These are phyloP conservation scores for Pistacia integerrima DNA, from an alignment of 345 rosid genomes.

Conservation along the genomic window DNA sequence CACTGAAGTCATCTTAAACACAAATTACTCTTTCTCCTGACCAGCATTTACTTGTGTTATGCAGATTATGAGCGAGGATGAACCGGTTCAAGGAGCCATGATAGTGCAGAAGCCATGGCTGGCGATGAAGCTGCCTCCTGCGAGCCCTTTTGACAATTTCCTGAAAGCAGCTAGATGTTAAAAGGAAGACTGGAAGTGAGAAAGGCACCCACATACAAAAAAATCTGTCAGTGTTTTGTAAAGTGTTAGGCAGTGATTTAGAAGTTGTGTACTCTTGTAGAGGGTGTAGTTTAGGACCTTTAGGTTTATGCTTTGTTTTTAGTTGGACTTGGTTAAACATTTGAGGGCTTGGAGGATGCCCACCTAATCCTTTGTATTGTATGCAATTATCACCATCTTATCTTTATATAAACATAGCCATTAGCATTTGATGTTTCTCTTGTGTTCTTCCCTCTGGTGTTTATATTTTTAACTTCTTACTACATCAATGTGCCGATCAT, in stretches of 20 bases:
- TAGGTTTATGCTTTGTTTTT: background rate
- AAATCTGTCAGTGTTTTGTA: slow-evolving; percentile 18
- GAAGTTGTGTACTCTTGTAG: slow-evolving; percentile 5
- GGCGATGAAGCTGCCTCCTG: slow-evolving; percentile 82
- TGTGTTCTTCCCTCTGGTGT: background rate
- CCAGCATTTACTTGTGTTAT: background rate
- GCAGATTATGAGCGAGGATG: slow-evolving; percentile 28
- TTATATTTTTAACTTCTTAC: background rate
- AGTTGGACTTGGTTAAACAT: background rate
- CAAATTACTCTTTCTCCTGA: background rate
- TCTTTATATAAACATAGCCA: background rate
- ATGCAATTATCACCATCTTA: background rate
- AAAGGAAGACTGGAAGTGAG: background rate
- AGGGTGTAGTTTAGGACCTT: background rate
- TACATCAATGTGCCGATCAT: too few relatives aligned
- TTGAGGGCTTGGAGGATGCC: background rate
- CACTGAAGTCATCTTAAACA: background rate
- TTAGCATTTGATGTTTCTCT: background rate
- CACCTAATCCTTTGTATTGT: slow-evolving; percentile 8
- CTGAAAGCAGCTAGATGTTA: slow-evolving; percentile 82
- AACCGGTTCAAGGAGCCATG: slow-evolving; percentile 20
- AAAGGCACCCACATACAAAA: background rate
- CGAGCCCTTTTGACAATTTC: slow-evolving; percentile 93
- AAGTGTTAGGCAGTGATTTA: slow-evolving; percentile 29
- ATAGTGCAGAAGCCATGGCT: slow-evolving; percentile 43